A percentile compares a stretch with the other conserved stretches of the same genome.
Conservation (phyloP, 2,329 filamentous ascomycete genomes). For the Aureobasidium melanogenum region DNA sequence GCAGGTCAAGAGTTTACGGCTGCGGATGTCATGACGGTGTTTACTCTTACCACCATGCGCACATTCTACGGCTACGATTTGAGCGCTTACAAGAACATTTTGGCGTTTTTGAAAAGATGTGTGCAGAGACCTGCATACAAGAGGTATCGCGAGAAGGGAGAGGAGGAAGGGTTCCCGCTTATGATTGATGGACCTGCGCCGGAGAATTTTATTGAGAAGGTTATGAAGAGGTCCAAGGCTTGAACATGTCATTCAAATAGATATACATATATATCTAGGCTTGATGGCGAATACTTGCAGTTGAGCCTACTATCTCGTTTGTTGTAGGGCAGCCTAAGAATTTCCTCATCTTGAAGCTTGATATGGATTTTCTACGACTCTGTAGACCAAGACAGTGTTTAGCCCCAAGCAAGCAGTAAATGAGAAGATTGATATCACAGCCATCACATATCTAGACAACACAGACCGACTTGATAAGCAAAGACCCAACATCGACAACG, state of each 20-base stretch:
- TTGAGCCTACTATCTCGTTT: too few relatives aligned
- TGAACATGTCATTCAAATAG: neutral
- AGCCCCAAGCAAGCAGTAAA: too few relatives aligned
- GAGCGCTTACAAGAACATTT: slow-evolving; percentile 18
- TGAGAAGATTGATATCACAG: too few relatives aligned
- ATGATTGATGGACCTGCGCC: slow-evolving; percentile 19
- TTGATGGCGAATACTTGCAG: too few relatives aligned
- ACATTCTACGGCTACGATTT: slow-evolving; percentile 35
- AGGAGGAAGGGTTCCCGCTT: slow-evolving; percentile 21
- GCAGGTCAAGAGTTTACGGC: slow-evolving; percentile 54
- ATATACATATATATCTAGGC: too few relatives aligned
- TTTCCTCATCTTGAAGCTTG: too few relatives aligned
- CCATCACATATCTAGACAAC: too few relatives aligned
- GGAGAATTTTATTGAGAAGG: slow-evolving; percentile 22
- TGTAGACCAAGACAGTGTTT: too few relatives aligned
- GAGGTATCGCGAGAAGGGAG: slow-evolving; percentile 25
- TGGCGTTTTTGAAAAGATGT: slow-evolving; percentile 23
- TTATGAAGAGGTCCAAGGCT: neutral
- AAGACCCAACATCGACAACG: too few relatives aligned
- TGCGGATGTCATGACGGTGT: slow-evolving; percentile 58
- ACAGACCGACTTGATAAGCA: too few relatives aligned
- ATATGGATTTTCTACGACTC: too few relatives aligned
- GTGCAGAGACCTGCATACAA: slow-evolving; percentile 21
- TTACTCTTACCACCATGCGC: slow-evolving; percentile 53
- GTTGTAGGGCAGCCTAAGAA: too few relatives aligned